These are phyloP conservation scores for Drechslerella coelobrocha DNA, from an alignment of 2,329 filamentous ascomycete species.

Conservation along the genomic window DNA sequence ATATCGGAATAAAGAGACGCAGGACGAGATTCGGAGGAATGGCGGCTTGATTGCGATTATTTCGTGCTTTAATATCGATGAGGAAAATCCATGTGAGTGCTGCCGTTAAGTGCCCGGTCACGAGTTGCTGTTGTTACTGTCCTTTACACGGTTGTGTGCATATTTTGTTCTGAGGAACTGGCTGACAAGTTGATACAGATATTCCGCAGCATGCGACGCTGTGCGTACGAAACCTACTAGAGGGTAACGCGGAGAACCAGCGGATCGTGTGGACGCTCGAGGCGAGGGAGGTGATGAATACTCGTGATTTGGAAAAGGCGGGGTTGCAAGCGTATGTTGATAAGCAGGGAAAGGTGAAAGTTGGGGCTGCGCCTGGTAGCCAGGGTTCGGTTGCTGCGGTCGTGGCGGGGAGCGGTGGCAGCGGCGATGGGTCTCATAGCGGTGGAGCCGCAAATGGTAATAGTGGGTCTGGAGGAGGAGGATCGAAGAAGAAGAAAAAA, in stretches of 20 bases:
- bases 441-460: background rate
- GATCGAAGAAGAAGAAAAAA: constrained; percentile 49
- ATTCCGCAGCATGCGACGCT: constrained; percentile 55
- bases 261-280: constrained; percentile 54
- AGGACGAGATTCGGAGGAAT: constrained; percentile 53
- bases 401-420: background rate
- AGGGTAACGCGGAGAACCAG: constrained; percentile 54
- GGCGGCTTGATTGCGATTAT: constrained; percentile 53
- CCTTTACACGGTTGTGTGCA: background rate
- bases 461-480: background rate
- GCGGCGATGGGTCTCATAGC: background rate
- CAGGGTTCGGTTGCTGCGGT: background rate
- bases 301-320: constrained; percentile 54
- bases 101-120: too few species aligned
- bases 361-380: constrained; percentile 24
- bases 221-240: constrained; percentile 54
- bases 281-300: constrained; percentile 53
- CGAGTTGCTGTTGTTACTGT: background rate
- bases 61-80: constrained; percentile 55
- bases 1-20: constrained; percentile 53
- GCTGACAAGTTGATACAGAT: constrained; percentile 43
- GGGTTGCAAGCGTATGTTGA: constrained; percentile 56
- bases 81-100: constrained; percentile 55
- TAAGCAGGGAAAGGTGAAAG: constrained; percentile 54
- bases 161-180: background rate